Evolutionary conservation across 805 yeast species (phyloP), one percentile per base, ranked within the genome.

Genomic region (Saturnispora kantuleensis): DNA sequence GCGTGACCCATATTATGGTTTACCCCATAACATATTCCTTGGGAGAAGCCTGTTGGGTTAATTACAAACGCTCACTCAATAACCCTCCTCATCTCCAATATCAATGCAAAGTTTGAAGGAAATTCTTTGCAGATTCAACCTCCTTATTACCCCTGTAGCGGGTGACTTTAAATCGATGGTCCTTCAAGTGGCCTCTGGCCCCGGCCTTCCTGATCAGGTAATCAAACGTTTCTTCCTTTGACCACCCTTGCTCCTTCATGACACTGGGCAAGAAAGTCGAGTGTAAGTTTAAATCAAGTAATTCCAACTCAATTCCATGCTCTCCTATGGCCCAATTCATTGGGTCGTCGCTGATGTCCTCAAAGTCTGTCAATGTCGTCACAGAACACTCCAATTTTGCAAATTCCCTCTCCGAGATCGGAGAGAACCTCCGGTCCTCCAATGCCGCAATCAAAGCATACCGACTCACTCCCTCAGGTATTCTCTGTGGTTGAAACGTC

Each of bases 211-310:
- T 65, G 3, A 90, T 75, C 33, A 94, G 68, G 51, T 84, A 73
- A 48, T 68, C 68, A 45, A 90, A 62, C 0, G 97, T 90, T 18
- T 84, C 80, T 13, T 66, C 64, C 54, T 83, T 74, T 51, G 72
- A 73, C 96, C 96, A 87, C 1, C 76, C 78, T 53, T 89, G 95
- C 52, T 90, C 97, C 4, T 66, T 70, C 17, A 96, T 95, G 1
- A 93, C 97, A 35, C 79, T 84, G 0, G 98, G 98, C 35, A 93
- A 64, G 53, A 87, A 93, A 0, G 97, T 93, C 0, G 97, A 87
- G 41, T 81, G 74, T 21, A 43, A 39, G 6, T 35, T 35, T 5
- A 10, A 6, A 28, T 43, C 39, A 3, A 13, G 10, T 17, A 50
- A 45, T 5, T 26, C 33, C 9, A 47, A 18, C 10, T 50, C 39